Conservation (phyloP, 2,329 filamentous ascomycete genomes). For the Xylaria polymorpha region DNA sequence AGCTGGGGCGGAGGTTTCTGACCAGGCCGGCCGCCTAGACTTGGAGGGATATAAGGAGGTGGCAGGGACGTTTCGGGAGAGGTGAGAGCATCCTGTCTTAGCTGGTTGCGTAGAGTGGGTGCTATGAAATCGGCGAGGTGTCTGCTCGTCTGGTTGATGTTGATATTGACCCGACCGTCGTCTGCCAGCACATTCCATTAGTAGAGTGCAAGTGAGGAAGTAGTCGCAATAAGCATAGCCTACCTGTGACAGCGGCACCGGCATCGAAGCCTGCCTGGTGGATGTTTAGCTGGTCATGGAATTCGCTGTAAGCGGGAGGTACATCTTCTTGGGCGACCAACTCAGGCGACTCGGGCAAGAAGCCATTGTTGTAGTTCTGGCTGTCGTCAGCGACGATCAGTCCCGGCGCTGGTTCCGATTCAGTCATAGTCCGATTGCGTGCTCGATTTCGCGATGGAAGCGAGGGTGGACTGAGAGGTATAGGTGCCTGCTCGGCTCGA, state of each 20-base stretch:
- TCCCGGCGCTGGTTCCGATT: conserved; percentile 46
- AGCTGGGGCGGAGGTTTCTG: conserved; percentile 52
- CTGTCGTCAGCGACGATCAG: conserved; percentile 52
- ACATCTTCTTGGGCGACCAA: conserved; percentile 56
- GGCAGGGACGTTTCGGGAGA: conserved; percentile 61
- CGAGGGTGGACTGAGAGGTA: conserved; percentile 17
- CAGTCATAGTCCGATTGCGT: conserved; percentile 15
- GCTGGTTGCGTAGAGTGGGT: conserved; percentile 69
- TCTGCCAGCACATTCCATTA: conserved; percentile 55
- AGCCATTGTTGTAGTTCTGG: conserved; percentile 47
- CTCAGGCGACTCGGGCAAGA: conserved; percentile 52
- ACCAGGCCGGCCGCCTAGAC: conserved; percentile 72
- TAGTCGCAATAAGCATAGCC: conserved; percentile 19
- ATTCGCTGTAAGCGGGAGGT: conserved; percentile 70
- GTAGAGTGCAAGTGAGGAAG: conserved; percentile 1
- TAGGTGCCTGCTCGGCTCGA: conserved; percentile 29
- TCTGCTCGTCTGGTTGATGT: conserved; percentile 76
- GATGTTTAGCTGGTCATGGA: conserved; percentile 67
- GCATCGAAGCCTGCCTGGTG: conserved; percentile 72
- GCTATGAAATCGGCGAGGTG: conserved; percentile 75
- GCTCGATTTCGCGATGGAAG: conserved; percentile 4
- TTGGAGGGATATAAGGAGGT: conserved; percentile 78
- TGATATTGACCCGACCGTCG: conserved; percentile 83
- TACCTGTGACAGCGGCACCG: conserved; percentile 68
- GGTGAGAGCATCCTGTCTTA: conserved; percentile 59